These are phyloP conservation scores for Claviceps cyperi DNA, from an alignment of 2,329 filamentous ascomycete genomes.

Conservation along the genomic window DNA sequence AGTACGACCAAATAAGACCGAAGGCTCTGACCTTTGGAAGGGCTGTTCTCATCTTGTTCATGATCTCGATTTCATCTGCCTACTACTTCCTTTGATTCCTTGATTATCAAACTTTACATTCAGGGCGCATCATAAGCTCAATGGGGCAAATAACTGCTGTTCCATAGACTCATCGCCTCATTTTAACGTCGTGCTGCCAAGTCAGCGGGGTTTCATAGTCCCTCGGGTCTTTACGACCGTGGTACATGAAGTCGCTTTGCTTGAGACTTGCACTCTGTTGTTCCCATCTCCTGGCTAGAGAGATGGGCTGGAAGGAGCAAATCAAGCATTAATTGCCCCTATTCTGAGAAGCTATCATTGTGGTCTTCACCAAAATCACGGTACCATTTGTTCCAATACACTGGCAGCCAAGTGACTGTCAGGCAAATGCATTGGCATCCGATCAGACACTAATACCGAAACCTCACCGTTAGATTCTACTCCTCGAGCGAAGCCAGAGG, in stretches of 20 bases:
- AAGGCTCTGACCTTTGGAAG: slow-evolving; percentile 15
- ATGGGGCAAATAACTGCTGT: slow-evolving; percentile 1
- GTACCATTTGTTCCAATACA: neutral
- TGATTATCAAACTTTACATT: neutral
- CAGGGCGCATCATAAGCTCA: neutral
- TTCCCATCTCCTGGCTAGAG: slow-evolving; percentile 5
- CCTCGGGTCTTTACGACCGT: neutral
- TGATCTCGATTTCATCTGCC: neutral
- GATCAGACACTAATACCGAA: neutral
- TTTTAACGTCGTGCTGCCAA: neutral
- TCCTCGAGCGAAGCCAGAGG: slow-evolving; percentile 13
- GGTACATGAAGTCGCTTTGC: neutral
- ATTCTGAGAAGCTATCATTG: slow-evolving; percentile 17
- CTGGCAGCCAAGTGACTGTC: slow-evolving; percentile 1
- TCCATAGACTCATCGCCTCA: neutral
- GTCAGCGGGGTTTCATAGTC: neutral
- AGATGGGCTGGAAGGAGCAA: slow-evolving; percentile 23
- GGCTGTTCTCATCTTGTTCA: neutral
- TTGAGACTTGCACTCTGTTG: neutral
- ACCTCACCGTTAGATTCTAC: slow-evolving; percentile 1
- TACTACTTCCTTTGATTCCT: neutral
- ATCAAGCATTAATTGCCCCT: slow-evolving; percentile 21
- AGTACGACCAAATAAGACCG: slow-evolving; percentile 25
- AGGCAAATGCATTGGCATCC: neutral
- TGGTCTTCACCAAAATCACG: slow-evolving; percentile 17